Base-by-base conservation (phyloP, 2,329 filamentous ascomycete genomes). In the Ceratocystiopsis minuta region DNA sequence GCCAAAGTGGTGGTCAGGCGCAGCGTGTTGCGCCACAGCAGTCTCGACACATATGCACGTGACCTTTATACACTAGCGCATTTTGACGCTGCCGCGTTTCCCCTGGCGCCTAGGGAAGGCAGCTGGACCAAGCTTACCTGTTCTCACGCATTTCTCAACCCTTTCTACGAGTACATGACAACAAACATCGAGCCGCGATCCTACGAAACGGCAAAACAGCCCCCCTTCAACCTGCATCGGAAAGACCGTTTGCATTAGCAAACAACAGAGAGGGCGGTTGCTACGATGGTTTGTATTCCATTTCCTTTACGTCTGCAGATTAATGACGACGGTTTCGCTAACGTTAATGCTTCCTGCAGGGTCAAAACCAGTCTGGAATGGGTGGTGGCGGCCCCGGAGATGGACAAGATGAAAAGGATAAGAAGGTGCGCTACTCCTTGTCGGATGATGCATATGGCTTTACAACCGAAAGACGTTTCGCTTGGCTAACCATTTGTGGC, bases 301-400 rank as follows among this genome's bases (percentile, higher is more conserved):
- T 14, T 31, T 20, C 20, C 15, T 11, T 16, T 11, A 15, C 17
- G 6, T 13, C 6, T 32, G 31, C 12, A 10, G 9, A 6, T 28
- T 6, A 6, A 28, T 28, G 24, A 28, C 36, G 7, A n/a, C 18
- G 15, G 16, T 32, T 6, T 20, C 3, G 41, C 41, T 34, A 16
- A 36, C 20, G 20, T 16, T 39, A 20, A 16, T 34, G 34, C 32
- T 39, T n/a, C 24, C n/a, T n/a, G 35, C 51, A 86, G 81, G 81
- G 81, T 70, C 80, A 84, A 64, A 78, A 80, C 53, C 80, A 92
- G 61, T 94, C 87, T 60, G 84, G 83, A 57, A 80, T 92, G 66
- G 85, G 83, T 54, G 78, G 76, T 43, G 75, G 70, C 43, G 74
- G 69, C 40, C 43, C 43, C 46, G 77, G 74, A 48, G 84, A 88